A percentile compares a stretch with the other conserved stretches of the same genome.
phyloP scores from a whole-genome alignment of 345 rosid genomes.

The Brassica rapa region DNA sequence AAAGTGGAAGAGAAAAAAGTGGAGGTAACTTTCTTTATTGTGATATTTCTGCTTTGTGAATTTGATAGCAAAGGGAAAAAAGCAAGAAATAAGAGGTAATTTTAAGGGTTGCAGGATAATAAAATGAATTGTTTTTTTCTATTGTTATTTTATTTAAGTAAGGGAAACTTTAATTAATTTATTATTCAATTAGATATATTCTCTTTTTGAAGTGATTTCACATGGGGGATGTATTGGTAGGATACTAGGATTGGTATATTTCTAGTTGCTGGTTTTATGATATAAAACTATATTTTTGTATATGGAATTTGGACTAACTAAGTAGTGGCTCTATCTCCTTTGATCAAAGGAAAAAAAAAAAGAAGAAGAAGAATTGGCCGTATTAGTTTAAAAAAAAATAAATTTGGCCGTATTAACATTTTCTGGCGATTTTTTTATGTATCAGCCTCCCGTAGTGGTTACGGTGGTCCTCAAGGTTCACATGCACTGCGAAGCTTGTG shows the following conservation, averaged over 20 bases:
- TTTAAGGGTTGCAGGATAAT: not conserved
- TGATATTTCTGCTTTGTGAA: not conserved
- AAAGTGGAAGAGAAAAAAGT: conserved; percentile 71
- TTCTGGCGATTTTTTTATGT: not conserved
- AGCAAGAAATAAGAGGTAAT: not conserved
- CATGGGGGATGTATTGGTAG: conserved; percentile 40
- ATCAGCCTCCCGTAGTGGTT: conserved; percentile 65
- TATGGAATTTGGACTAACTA: not conserved
- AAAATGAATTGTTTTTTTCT: not conserved
- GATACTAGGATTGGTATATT: conserved; percentile 26
- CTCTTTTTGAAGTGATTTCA: conserved; percentile 33
- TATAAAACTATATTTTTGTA: not conserved
- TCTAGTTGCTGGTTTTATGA: not conserved
- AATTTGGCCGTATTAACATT: not conserved
- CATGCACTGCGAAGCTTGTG: conserved; percentile 98
- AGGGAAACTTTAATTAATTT: not conserved
- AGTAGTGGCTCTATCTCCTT: not conserved
- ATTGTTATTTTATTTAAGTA: not conserved
- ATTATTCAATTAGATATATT: conserved; percentile 27
- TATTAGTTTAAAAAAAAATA: no score
- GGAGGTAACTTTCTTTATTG: conserved; percentile 49
- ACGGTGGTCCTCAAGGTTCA: conserved; percentile 69
- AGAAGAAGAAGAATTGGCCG: not conserved
- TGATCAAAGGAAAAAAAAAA: no score
- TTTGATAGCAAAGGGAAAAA: not conserved